Percentiles rank a stretch among this genome's conserved stretches.
phyloP scores from a whole-genome alignment of 208 protist genomes.

The Jaenimonas drosophilae region DNA sequence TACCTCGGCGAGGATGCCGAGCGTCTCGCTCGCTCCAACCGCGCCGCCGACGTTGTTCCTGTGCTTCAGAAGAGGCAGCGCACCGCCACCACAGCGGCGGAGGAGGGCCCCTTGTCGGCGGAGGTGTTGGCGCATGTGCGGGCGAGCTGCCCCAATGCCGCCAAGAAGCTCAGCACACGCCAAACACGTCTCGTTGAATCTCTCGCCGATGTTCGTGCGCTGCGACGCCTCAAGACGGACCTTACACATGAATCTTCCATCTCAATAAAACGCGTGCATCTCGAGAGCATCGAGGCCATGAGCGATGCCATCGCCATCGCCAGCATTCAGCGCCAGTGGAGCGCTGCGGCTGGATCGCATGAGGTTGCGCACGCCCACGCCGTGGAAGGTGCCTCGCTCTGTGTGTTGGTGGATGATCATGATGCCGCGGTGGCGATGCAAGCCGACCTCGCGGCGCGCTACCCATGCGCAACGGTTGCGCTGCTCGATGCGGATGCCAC shows the following conservation, averaged over 20 bases:
- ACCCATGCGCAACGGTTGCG: not conserved
- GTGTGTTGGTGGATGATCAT: not conserved
- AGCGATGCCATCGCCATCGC: not conserved
- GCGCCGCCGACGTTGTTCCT: conserved; percentile 41
- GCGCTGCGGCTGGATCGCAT: not conserved
- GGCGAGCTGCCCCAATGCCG: conserved; percentile 4
- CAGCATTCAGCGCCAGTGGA: not conserved
- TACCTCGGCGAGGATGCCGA: conserved; percentile 21
- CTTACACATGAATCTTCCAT: not conserved
- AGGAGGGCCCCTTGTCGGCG: not conserved
- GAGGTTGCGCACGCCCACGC: too few relatives aligned
- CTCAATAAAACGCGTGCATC: not conserved
- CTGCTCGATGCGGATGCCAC: not conserved
- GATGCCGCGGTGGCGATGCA: not conserved
- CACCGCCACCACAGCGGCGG: not conserved
- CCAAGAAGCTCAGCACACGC: conserved; percentile 7
- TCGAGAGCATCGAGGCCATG: not conserved
- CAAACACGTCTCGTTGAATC: conserved; percentile 11
- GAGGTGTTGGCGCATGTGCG: conserved; percentile 4
- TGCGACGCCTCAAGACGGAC: not conserved
- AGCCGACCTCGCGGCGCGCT: not conserved
- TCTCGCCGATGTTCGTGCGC: conserved; percentile 4
- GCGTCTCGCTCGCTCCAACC: conserved; percentile 23
- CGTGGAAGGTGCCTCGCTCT: not conserved
- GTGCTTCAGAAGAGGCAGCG: conserved; percentile 19